Base-by-base conservation (phyloP, 2,329 filamentous ascomycete species). In the Rhexocercosporidium sp. region DNA sequence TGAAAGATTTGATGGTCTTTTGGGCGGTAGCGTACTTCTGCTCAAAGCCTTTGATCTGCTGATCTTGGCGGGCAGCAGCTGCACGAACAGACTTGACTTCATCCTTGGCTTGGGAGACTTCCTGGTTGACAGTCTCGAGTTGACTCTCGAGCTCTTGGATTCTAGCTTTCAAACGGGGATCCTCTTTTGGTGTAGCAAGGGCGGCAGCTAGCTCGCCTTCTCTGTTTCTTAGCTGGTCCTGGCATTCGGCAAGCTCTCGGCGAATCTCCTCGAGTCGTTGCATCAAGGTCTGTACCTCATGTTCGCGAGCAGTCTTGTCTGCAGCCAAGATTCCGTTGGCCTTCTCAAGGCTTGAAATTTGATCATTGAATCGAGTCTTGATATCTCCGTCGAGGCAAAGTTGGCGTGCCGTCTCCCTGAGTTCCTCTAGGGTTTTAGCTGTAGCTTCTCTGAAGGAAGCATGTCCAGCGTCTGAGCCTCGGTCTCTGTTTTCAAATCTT, bases 41-140 rank as follows among this genome's bases (percentile, higher is more conserved):
- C 31, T 72, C 64, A 11, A 67, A 46, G 12, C 68, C 51, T 22
- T 59, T 56, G 27, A 64, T 51, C 25, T 70, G 56, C n/a, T 70
- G 62, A 22, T 72, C 64, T 18, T 62, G 60, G 8, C n/a, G n/a
- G 1, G 25, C 27, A 37, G 62, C 59, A 16, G 44, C 46, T 41
- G 71, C 65, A 59, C 67, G 63, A 20, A 63, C 22, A 44, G 59
- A 44, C 20, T 22, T 53, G 2, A 69, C 20, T 39, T 73, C 65
- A 39, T 72, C 65, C 37, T 70, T 66, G 25, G 61, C 41, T 39
- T 70, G 60, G 1, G 53, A 51, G 9, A 75, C 72, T n/a, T 78
- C 76, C 66, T 81, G 75, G 9, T 76, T 75, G 25, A 78, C 78
- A 16, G 70, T 67, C 34, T 77, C 69, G 1, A 76, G 64, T 16